A percentile compares a stretch with the other conserved stretches of the same genome.
phyloP scores from a whole-genome alignment of 2,329 filamentous ascomycete species.

The Fusarium udum region DNA sequence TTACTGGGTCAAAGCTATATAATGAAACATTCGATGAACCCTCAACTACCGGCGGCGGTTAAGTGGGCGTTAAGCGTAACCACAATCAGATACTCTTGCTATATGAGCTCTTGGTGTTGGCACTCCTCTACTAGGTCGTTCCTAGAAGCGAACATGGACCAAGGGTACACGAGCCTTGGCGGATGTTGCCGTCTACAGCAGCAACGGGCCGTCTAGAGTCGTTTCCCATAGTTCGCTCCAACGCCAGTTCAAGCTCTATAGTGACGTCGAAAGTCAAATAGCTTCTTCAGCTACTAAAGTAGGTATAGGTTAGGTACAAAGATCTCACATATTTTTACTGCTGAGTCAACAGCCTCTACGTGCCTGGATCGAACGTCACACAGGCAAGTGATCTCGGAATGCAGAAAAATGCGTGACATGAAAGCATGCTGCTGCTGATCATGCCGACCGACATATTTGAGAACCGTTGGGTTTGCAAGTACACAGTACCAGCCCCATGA shows the following conservation, averaged over 20 bases:
- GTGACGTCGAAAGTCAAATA: conserved; percentile 19
- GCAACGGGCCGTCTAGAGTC: conserved; percentile 20
- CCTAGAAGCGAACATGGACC: neutral
- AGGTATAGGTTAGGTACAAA: conserved; percentile 9
- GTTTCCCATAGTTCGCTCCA: conserved; percentile 15
- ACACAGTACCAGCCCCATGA: conserved; percentile 9
- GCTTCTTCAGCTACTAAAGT: neutral
- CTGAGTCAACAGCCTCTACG: conserved; percentile 16
- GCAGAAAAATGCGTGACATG: conserved; percentile 36
- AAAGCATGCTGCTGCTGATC: conserved; percentile 30
- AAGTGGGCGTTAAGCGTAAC: neutral
- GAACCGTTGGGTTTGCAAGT: conserved; percentile 20
- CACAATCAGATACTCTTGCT: neutral
- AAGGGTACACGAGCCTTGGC: neutral
- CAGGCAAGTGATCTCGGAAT: conserved; percentile 8
- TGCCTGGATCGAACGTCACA: conserved; percentile 13
- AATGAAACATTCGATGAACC: neutral
- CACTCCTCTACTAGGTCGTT: neutral
- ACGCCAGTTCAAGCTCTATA: conserved; percentile 5
- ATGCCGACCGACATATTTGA: conserved; percentile 24
- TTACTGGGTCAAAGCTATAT: too few relatives aligned
- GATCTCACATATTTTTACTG: neutral
- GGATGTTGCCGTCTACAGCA: conserved; percentile 20
- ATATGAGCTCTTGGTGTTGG: neutral
- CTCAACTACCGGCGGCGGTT: neutral